Evolutionary conservation across 148 eudicot genomes (phyloP).

Genomic region (Rhododendron simsii): DNA sequence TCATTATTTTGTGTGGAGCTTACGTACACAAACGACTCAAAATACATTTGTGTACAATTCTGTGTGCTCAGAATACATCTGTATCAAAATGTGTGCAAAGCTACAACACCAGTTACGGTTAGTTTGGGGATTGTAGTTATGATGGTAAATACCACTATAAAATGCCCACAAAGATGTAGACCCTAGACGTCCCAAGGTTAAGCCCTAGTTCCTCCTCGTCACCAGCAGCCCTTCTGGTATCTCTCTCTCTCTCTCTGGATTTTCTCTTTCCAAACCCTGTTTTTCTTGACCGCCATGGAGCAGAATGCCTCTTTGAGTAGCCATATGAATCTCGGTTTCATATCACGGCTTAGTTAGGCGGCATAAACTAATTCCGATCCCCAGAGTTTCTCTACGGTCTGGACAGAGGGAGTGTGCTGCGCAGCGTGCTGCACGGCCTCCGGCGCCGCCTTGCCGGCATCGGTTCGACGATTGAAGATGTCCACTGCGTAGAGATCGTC

Average conservation of each 20-base stretch:
- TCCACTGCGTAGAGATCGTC: too few species aligned
- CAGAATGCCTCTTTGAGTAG: slow-evolving; percentile 3
- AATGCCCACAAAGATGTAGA: background rate
- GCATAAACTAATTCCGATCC: background rate
- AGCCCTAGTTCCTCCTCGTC: background rate
- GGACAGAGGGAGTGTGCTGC: too few species aligned
- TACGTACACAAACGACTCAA: too few species aligned
- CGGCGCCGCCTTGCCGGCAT: too few species aligned
- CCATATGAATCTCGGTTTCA: background rate
- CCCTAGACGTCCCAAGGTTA: background rate
- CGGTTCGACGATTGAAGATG: too few species aligned
- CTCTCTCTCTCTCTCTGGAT: background rate
- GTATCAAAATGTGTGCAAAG: too few species aligned
- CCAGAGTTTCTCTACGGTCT: background rate
- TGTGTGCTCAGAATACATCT: too few species aligned
- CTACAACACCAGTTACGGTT: too few species aligned
- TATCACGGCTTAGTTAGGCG: background rate
- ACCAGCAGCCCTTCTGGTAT: background rate
- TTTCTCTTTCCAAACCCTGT: background rate
- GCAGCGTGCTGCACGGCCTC: too few species aligned
- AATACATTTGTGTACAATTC: too few species aligned
- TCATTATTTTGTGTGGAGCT: too few species aligned
- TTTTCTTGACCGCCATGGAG: background rate
- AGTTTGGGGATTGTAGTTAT: too few species aligned
- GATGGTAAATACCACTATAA: background rate